Evolutionary conservation across 1,284 basidiomycete species (phyloP), one percentile per base, ranked within the genome.

Genomic region (Peniophora sp.): DNA sequence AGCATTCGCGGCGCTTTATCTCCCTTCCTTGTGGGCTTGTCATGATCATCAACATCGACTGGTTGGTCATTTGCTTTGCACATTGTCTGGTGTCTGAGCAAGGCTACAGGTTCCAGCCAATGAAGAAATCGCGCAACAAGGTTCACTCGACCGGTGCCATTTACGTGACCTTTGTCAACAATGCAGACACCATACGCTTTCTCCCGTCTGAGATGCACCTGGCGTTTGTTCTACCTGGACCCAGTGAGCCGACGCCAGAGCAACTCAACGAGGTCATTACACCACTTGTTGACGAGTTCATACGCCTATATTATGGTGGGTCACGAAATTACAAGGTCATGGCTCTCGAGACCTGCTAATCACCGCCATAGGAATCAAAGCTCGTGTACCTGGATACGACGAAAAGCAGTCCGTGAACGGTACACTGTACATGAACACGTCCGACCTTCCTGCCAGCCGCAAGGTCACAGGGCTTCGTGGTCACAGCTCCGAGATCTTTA

Each of bases 11-110:
- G 27, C 50, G 55, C 1, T 62, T 62, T 45, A 58, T 60, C 8
- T 51, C 55, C 2, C 50, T 62, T 2, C 58, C 56, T 0, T 52
- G 45, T 32, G 58, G 61, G 1, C 47, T 62, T 8, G 49, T 61
- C 6, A 38, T 58, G 6, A 45, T 50, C 10, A 20, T 58, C 43
- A 62, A 59, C 41, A 44, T 61, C 17, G 59, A 61, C 41, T 61
- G 59, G 59, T 59, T 34, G 2, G 58, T 38, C 12, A 3, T 41
- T 38, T 23, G 16, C 36, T 23, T 32, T 32, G n/a, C 20, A 16
- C 24, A 32, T 6, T 6, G 27, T 32, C 1, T 14, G 3, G 1
- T 22, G 8, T 10, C n/a, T 11, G 19, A 11, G 41, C 17, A 32
- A 10, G 12, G 36, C n/a, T 3, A 22, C 17, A 50, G 39, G 47